Evolutionary conservation across 2,329 filamentous ascomycete genomes (phyloP).

Genomic region (Macrophomina pseudophaseolina): DNA sequence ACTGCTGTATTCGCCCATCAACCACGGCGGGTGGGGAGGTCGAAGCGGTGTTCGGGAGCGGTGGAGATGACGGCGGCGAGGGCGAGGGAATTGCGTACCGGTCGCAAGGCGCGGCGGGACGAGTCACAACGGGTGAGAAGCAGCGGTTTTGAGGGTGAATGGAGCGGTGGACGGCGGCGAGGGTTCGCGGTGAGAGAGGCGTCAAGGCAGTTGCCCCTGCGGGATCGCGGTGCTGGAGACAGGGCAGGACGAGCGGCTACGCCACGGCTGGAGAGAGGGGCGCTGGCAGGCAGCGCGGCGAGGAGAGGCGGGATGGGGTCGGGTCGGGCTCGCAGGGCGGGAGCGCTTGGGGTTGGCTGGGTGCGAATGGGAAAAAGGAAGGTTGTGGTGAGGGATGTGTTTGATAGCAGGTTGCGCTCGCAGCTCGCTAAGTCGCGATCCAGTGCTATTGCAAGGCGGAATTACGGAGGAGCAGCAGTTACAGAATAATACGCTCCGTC

Average conservation of each 20-base stretch:
- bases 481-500: slow-evolving; percentile 26
- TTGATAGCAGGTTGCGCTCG: slow-evolving; percentile 26
- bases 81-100: slow-evolving; percentile 22
- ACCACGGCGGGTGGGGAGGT: slow-evolving; percentile 25
- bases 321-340: slow-evolving; percentile 17
- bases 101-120: slow-evolving; percentile 26
- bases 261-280: slow-evolving; percentile 20
- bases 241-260: slow-evolving; percentile 17
- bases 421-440: slow-evolving; percentile 21
- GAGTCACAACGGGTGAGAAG: slow-evolving; percentile 23
- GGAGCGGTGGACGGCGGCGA: slow-evolving; percentile 18
- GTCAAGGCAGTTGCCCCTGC: slow-evolving; percentile 28
- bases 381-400: slow-evolving; percentile 24
- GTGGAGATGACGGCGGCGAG: slow-evolving; percentile 26
- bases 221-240: slow-evolving; percentile 22
- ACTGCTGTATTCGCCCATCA: slow-evolving; percentile 33
- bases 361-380: slow-evolving; percentile 19
- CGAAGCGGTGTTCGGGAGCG: slow-evolving; percentile 24
- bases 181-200: slow-evolving; percentile 12
- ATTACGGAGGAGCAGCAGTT: slow-evolving; percentile 26
- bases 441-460: slow-evolving; percentile 25
- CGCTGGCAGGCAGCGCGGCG: slow-evolving; percentile 20
- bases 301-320: slow-evolving; percentile 16
- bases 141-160: slow-evolving; percentile 15
- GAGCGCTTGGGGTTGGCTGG: slow-evolving; percentile 3